Conservation (phyloP, 805 yeast species). For the Metschnikowia cubensis region DNA sequence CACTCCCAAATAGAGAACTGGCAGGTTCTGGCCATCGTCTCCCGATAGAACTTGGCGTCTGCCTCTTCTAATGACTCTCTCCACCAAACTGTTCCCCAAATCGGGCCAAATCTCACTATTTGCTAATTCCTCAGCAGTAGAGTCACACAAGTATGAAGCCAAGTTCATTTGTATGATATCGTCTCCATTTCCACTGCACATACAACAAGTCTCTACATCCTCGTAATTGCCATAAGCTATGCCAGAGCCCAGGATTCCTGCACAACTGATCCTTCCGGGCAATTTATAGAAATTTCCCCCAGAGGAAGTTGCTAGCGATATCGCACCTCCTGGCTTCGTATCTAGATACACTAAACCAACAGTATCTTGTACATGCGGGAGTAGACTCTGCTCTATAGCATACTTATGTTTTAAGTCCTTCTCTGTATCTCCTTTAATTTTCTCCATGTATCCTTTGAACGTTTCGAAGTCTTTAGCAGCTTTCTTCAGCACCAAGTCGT, state of each 20-base stretch:
- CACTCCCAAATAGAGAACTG: slow-evolving; percentile 30
- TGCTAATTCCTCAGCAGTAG: slow-evolving; percentile 14
- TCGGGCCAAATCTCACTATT: slow-evolving; percentile 17
- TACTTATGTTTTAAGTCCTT: not conserved
- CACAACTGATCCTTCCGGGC: slow-evolving; percentile 52
- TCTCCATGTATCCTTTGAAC: not conserved
- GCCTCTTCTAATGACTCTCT: slow-evolving; percentile 13
- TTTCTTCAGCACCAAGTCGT: not conserved
- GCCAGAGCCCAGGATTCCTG: slow-evolving; percentile 48
- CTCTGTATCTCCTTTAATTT: not conserved
- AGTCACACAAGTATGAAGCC: slow-evolving; percentile 23
- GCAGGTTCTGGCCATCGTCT: slow-evolving; percentile 8
- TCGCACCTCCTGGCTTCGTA: not conserved
- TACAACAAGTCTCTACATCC: slow-evolving; percentile 25
- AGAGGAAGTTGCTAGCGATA: slow-evolving; percentile 39
- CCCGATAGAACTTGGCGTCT: slow-evolving; percentile 11
- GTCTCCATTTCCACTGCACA: slow-evolving; percentile 57
- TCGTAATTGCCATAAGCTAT: slow-evolving; percentile 23
- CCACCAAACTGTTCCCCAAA: slow-evolving; percentile 19
- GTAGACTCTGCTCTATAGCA: not conserved
- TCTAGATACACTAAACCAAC: slow-evolving; percentile 36
- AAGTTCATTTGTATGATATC: slow-evolving; percentile 45
- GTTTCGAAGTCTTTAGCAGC: not conserved
- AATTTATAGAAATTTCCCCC: slow-evolving; percentile 52
- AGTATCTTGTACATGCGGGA: slow-evolving; percentile 37